phyloP scores from a whole-genome alignment of 805 yeast species.

The Metschnikowia dekortorum region DNA sequence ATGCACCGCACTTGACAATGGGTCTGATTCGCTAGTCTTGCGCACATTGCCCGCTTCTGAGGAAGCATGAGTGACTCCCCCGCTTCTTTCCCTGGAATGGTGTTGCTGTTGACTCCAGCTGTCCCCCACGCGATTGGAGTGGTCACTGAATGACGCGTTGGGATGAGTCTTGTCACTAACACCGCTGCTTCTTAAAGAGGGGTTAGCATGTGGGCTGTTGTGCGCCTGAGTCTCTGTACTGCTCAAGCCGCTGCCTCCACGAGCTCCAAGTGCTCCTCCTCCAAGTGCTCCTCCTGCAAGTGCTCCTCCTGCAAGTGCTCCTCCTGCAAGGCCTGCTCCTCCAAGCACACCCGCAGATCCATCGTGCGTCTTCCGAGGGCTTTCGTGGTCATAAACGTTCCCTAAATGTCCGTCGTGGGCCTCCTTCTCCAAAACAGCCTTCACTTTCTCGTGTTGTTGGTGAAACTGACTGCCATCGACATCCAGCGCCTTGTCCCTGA shows the following conservation, averaged over 20 bases:
- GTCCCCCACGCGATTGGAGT: not conserved
- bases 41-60: not conserved
- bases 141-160: not conserved
- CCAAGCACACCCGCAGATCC: not conserved
- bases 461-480: conserved; percentile 4
- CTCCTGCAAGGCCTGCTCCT: not conserved
- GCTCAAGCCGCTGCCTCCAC: conserved; percentile 3
- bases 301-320: not conserved
- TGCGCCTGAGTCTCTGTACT: not conserved
- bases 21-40: not conserved
- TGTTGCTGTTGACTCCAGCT: not conserved
- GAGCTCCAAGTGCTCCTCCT: conserved; percentile 3
- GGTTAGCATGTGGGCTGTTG: not conserved
- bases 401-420: conserved; percentile 4
- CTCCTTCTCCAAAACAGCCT: conserved; percentile 1
- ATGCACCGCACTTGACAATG: not conserved
- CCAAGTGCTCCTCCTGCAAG: not conserved
- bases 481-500: conserved; percentile 1
- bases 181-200: not conserved
- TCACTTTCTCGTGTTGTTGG: conserved; percentile 5
- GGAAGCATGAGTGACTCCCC: not conserved
- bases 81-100: not conserved
- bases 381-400: not conserved
- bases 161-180: conserved; percentile 1
- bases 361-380: not conserved